Conservation (phyloP, 2,329 filamentous ascomycete species). For the Trichoderma breve region DNA sequence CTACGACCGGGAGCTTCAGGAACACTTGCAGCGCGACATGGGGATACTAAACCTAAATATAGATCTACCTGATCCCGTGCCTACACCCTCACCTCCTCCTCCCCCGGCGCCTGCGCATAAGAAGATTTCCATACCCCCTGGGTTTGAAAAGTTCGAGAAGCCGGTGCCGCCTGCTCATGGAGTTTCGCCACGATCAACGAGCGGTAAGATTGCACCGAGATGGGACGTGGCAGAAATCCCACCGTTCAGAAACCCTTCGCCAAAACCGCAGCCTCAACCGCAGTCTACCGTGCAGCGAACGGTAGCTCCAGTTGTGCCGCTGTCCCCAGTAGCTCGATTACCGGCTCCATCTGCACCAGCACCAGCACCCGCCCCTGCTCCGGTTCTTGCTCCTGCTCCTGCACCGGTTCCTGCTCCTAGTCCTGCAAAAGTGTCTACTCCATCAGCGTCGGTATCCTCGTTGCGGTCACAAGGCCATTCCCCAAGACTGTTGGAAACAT, state of each 20-base stretch:
- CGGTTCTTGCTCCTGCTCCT: neutral
- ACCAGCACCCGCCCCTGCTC: neutral
- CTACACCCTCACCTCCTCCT: slow-evolving; percentile 9
- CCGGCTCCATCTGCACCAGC: neutral
- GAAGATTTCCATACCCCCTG: slow-evolving; percentile 25
- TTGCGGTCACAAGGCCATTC: slow-evolving; percentile 32
- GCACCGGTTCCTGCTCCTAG: neutral
- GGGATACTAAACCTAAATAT: slow-evolving; percentile 50
- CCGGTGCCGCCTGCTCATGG: slow-evolving; percentile 38
- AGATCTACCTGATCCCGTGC: slow-evolving; percentile 14
- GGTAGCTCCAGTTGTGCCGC: slow-evolving; percentile 18
- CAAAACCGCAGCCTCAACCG: slow-evolving; percentile 28
- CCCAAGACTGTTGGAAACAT: slow-evolving; percentile 37
- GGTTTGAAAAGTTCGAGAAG: slow-evolving; percentile 27
- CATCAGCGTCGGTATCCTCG: neutral
- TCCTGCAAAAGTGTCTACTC: neutral
- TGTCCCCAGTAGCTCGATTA: neutral
- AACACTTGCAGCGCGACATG: slow-evolving; percentile 64
- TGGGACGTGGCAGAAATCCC: slow-evolving; percentile 56
- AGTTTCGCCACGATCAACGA: slow-evolving; percentile 33
- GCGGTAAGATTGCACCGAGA: slow-evolving; percentile 37
- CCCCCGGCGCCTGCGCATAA: slow-evolving; percentile 1
- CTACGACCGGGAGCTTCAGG: slow-evolving; percentile 59
- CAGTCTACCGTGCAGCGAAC: slow-evolving; percentile 25
- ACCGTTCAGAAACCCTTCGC: slow-evolving; percentile 46